These are phyloP conservation scores for Tuber magnatum DNA, from an alignment of 495 filamentous ascomycete genomes.

Conservation along the genomic window DNA sequence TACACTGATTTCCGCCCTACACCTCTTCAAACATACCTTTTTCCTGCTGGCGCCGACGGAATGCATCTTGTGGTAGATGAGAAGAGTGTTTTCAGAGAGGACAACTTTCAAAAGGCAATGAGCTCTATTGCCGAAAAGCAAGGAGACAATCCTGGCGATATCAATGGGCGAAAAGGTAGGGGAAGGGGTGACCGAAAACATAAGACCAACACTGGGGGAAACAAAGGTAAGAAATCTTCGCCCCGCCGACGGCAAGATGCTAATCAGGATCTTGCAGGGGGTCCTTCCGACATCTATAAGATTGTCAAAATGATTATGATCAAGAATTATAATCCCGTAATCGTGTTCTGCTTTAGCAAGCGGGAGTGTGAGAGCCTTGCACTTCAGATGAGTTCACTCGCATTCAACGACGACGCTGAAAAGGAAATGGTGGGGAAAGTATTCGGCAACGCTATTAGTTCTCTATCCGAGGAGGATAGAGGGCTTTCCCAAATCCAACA, in stretches of 20 bases:
- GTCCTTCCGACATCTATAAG: conserved; percentile 81
- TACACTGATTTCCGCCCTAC: conserved; percentile 98
- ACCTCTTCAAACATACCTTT: conserved; percentile 94
- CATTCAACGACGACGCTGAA: conserved; percentile 97
- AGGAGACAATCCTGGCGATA: conserved; percentile 73
- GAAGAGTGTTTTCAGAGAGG: conserved; percentile 86
- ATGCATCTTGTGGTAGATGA: conserved; percentile 95
- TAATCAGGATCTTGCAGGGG: conserved; percentile 41
- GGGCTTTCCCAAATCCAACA: conserved; percentile 81
- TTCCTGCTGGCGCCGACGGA: conserved; percentile 85
- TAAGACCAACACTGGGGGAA: conserved; percentile 77
- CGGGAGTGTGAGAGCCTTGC: conserved; percentile 84
- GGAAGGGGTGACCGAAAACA: conserved; percentile 70
- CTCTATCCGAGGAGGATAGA: conserved; percentile 84
- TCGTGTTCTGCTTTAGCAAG: conserved; percentile 99
- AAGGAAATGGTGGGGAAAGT: conserved; percentile 92
- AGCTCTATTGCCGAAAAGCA: conserved; percentile 75
- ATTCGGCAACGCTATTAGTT: conserved; percentile 81
- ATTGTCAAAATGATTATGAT: conserved; percentile 98
- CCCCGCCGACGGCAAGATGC: background rate
- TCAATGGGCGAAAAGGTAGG: conserved; percentile 69
- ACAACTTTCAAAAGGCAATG: conserved; percentile 97
- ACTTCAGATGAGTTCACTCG: conserved; percentile 69
- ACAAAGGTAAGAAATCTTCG: conserved; percentile 45
- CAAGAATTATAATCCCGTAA: conserved; percentile 91